A percentile compares a stretch with the other conserved stretches of the same genome.
These are phyloP conservation scores for Trichoderma sp. DNA, from an alignment of 2,329 filamentous ascomycete genomes.

Conservation along the genomic window DNA sequence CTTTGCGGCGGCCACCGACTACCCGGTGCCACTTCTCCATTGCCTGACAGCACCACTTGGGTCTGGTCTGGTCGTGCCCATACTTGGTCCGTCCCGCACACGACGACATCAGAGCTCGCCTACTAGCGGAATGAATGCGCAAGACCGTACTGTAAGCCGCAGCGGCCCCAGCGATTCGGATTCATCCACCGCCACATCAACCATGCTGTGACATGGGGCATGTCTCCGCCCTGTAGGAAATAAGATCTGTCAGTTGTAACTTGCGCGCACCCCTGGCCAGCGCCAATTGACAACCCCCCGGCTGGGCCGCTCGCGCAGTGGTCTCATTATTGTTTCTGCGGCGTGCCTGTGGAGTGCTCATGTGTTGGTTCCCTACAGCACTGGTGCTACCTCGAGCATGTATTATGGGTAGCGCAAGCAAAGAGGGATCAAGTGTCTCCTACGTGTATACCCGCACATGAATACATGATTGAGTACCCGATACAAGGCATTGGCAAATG, in stretches of 20 bases:
- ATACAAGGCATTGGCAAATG: not conserved
- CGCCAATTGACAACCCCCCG: constrained; percentile 17
- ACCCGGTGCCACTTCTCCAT: not conserved
- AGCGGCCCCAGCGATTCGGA: constrained; percentile 31
- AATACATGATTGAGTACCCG: not conserved
- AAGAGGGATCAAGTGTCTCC: not conserved
- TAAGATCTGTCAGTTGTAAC: constrained; percentile 31
- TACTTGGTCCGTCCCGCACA: not conserved
- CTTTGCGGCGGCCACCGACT: not conserved
- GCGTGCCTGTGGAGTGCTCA: constrained; percentile 7
- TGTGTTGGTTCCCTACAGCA: not conserved
- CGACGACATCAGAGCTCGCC: constrained; percentile 9
- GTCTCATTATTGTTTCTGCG: constrained; percentile 20
- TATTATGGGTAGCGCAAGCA: not conserved
- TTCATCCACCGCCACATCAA: constrained; percentile 27
- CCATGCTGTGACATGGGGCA: constrained; percentile 20
- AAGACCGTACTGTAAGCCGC: constrained; percentile 11
- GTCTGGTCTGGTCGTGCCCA: not conserved
- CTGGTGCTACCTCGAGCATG: not conserved
- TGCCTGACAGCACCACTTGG: not conserved
- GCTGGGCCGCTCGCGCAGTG: constrained; percentile 19
- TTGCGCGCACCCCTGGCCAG: constrained; percentile 19
- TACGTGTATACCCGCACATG: not conserved
- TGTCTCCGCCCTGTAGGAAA: constrained; percentile 25
- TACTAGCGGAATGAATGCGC: constrained; percentile 13